Base-by-base conservation (phyloP, 495 filamentous ascomycete genomes). In the Trichoderma parareesei region DNA sequence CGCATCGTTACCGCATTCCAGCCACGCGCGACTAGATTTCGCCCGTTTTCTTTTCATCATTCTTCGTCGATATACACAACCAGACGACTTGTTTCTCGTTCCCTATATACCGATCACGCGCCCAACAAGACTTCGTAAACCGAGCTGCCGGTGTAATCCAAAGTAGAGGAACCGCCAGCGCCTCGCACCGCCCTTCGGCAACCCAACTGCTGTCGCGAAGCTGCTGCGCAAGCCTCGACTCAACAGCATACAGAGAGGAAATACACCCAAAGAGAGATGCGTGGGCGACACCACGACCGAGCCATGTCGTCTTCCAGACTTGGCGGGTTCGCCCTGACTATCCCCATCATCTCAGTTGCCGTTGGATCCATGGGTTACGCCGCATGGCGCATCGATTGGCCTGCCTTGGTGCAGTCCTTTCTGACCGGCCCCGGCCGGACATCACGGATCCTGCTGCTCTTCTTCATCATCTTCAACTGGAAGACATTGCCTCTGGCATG, bases 401-500 rank as follows among this genome's bases (percentile, higher is more conserved):
- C 62, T 7, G 65, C 53, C 0, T 53, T 73, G 38, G 42, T 82
- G 14, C 65, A 68, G 53, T 67, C 74, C n/a, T 81, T 78, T 66
- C 71, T 84, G 68, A 81, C 76, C 0, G 82, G 81, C 0, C 81
- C 82, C 0, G 81, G 81, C 2, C 75, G 77, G 42, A 79, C 74
- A 0, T 78, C 74, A 37, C 75, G 82, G 2, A 76, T 82, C 55
- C 60, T 85, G 10, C 77, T 81, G 33, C 63, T 87, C 5, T 18
- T 84, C 5, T 75, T 89, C 18, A 74, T 84, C 5, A 68, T 87
- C 1, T 67, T 79, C 11, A 90, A 91, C 70, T 76, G 87, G 78
- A 92, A 93, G 80, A 88, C 79, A 66, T 60, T 90, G n/a, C 90
- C 90, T 0, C 74, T 87, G n/a, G 81, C 83, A 13, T 93, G 90